Conservation (phyloP, 2,329 filamentous ascomycete genomes). For the Colletotrichum kahawae region DNA sequence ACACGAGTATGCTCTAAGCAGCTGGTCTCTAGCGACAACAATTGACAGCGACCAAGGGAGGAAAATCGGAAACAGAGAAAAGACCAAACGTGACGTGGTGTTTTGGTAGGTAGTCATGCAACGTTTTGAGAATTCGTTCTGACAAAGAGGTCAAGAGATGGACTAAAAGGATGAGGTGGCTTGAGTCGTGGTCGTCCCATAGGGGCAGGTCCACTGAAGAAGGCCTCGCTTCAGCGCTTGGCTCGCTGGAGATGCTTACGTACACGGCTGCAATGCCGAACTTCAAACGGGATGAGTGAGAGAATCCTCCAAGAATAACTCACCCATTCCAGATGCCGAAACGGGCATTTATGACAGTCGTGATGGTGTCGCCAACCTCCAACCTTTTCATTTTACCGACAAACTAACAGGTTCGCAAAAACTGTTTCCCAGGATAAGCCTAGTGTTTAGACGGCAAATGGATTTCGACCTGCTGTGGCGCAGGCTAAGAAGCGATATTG, state of each 20-base stretch:
- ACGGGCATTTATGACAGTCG: neutral
- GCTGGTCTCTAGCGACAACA: neutral
- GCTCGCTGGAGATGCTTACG: neutral
- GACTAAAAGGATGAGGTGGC: neutral
- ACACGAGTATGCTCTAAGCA: too few relatives aligned
- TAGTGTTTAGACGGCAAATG: neutral
- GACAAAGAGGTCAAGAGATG: neutral
- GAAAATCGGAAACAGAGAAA: neutral
- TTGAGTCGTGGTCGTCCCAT: neutral
- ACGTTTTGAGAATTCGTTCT: neutral
- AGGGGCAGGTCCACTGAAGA: neutral
- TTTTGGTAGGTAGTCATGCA: neutral
- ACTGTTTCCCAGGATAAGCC: neutral
- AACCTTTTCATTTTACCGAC: neutral
- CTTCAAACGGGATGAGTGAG: neutral
- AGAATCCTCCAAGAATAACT: neutral
- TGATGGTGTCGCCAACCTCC: neutral
- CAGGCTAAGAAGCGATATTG: neutral
- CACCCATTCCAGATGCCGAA: neutral
- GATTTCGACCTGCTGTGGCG: neutral
- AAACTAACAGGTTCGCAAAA: neutral
- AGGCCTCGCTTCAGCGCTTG: neutral
- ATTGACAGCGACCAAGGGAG: neutral
- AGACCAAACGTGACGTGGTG: neutral
- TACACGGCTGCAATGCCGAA: neutral